Evolutionary conservation across 2,329 filamentous ascomycete genomes (phyloP), one percentile per base, ranked within the genome.

Genomic region (Triangularia setosa): DNA sequence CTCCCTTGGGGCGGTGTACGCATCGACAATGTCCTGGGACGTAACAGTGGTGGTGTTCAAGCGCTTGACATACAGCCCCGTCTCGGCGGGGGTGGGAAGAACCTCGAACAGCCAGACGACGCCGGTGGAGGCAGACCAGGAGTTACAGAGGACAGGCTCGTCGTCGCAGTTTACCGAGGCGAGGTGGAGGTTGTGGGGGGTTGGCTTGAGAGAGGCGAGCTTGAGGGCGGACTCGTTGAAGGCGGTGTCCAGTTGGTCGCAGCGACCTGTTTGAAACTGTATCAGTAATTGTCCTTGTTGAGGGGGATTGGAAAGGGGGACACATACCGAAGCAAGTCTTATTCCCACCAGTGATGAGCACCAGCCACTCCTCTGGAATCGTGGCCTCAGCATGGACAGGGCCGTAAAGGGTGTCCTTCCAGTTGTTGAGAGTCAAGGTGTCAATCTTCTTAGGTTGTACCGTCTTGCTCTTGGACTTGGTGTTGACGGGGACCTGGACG

Each of bases 301-400:
- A 1, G n/a, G 24, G 8, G 11, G 30, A 35, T 48, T 27, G 5
- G 21, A 44, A 59, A n/a, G 21, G n/a, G 23, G 28, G 23, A n/a
- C n/a, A 71, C 81, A 64, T 79, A 87, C 85, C 84, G 73, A 84
- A 89, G 79, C 91, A 94, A 30, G 90, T 92, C 79, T 87, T 89
- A 81, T 93, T 93, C 70, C 89, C 82, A 63, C 91, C 91, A 9
- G 87, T 90, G 69, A 92, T 79, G 69, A 90, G 82, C 66, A 94
- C 80, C 81, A 90, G 88, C 89, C 89, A 93, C 77, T 92, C 88
- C 77, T 90, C 88, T 4, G 90, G 88, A 7, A 78, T 82, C 11
- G 84, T 84, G 67, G 84, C 83, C 27, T 77, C 84, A 8, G 85
- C 77, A 66, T 85, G 80, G 64, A 90, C 85, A 28, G 86, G 84